These are phyloP conservation scores for Aspergillus mulundensis DNA, from an alignment of 495 filamentous ascomycete species.

Conservation along the genomic window DNA sequence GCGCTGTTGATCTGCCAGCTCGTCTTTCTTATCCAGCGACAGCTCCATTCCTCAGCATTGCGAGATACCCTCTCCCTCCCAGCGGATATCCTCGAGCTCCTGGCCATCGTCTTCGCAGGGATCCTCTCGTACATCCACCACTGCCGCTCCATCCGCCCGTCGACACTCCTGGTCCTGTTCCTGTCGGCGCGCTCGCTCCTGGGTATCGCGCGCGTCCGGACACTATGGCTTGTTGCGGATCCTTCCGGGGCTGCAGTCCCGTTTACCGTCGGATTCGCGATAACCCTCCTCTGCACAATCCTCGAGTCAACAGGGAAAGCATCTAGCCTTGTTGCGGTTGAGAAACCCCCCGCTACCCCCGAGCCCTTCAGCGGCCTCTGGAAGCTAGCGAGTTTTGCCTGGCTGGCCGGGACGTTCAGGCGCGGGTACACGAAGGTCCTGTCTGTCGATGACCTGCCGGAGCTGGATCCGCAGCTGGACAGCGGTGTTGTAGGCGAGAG, in stretches of 20 bases:
- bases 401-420: conserved; percentile 2
- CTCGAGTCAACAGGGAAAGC: conserved; percentile 4
- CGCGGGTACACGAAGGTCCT: conserved; percentile 2
- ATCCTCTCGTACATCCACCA: conserved; percentile 5
- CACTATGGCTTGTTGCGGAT: conserved; percentile 3
- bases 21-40: neutral
- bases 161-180: conserved; percentile 1
- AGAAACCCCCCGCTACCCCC: neutral
- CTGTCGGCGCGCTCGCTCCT: neutral
- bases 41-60: neutral
- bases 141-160: conserved; percentile 6
- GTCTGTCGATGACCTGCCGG: conserved; percentile 6
- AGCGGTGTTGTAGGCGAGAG: neutral
- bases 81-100: neutral
- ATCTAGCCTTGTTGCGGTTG: neutral
- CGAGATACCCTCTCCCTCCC: neutral
- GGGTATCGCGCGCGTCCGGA: conserved; percentile 2
- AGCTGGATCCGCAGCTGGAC: conserved; percentile 4
- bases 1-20: conserved; percentile 2
- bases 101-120: neutral
- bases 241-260: neutral
- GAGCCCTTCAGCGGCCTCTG: conserved; percentile 10
- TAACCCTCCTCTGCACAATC: neutral
- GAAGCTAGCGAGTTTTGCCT: conserved; percentile 2
- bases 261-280: neutral